Conservation (phyloP, 1,284 basidiomycete species). For the Sporisorium scitamineum region DNA sequence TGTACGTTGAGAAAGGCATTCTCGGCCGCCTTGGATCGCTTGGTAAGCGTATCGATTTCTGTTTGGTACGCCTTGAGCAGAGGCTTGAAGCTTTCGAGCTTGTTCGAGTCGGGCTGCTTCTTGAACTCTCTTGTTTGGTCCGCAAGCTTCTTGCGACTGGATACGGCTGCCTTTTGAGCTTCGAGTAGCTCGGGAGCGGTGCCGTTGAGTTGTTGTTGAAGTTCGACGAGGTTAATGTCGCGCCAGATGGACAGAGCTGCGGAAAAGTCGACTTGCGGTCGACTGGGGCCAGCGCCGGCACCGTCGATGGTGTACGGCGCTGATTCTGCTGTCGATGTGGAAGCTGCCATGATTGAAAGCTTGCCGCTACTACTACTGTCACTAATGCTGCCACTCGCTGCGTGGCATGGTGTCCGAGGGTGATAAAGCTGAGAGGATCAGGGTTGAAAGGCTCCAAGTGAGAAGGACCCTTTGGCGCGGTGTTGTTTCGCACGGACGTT, state of each 20-base stretch:
- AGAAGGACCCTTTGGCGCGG: conserved; percentile 1
- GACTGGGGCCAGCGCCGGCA: conserved; percentile 18
- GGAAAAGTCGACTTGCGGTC: conserved; percentile 49
- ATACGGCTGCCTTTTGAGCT: conserved; percentile 57
- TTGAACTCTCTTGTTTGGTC: conserved; percentile 67
- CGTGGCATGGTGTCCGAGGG: conserved; percentile 1
- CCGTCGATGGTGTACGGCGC: conserved; percentile 29
- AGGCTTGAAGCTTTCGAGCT: conserved; percentile 61
- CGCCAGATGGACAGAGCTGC: conserved; percentile 56
- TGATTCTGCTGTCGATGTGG: conserved; percentile 4
- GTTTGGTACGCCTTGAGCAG: conserved; percentile 78
- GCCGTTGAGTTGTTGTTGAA: conserved; percentile 46
- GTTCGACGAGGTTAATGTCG: conserved; percentile 44
- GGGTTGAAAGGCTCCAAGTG: too few relatives aligned
- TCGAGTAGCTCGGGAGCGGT: conserved; percentile 43
- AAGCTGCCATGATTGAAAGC: conserved; percentile 11
- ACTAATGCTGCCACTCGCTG: not conserved
- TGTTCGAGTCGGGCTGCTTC: conserved; percentile 51
- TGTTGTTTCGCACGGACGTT: not conserved
- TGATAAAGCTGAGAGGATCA: not conserved
- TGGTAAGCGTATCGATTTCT: conserved; percentile 94
- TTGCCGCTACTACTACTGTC: not conserved
- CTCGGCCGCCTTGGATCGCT: conserved; percentile 88
- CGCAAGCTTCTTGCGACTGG: conserved; percentile 61
- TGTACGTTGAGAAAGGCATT: conserved; percentile 87